phyloP scores from a whole-genome alignment of 257 asterid genomes.

The Solanum sejunctum region DNA sequence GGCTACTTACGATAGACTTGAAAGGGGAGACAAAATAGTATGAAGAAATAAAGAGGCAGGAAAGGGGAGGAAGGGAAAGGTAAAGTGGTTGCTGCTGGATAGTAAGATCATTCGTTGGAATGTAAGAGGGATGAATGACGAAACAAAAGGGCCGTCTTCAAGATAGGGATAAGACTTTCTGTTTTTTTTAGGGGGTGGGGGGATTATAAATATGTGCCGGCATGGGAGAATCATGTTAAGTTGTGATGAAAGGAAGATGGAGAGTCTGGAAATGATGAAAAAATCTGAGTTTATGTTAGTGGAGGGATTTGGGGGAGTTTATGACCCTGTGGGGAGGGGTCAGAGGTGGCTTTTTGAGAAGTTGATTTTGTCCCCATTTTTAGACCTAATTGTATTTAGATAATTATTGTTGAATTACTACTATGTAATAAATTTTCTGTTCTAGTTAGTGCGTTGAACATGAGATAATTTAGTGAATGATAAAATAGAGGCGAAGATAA shows the following conservation, averaged over 20 bases:
- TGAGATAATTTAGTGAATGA: neutral
- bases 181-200: neutral
- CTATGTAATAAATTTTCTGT: neutral
- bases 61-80: neutral
- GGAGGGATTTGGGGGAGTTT: neutral
- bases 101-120: neutral
- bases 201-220: neutral
- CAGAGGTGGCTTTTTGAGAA: neutral
- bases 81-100: neutral
- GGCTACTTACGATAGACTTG: neutral
- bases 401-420: neutral
- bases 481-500: neutral
- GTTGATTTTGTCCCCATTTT: neutral
- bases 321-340: neutral
- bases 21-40: neutral
- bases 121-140: neutral
- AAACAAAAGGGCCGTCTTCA: neutral
- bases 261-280: neutral
- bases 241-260: neutral
- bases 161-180: neutral
- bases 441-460: neutral
- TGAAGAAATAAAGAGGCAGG: neutral
- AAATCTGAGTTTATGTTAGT: neutral
- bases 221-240: neutral
- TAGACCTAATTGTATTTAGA: neutral